Evolutionary conservation across 2,329 filamentous ascomycete genomes (phyloP).

Genomic region (Exophiala sideris): DNA sequence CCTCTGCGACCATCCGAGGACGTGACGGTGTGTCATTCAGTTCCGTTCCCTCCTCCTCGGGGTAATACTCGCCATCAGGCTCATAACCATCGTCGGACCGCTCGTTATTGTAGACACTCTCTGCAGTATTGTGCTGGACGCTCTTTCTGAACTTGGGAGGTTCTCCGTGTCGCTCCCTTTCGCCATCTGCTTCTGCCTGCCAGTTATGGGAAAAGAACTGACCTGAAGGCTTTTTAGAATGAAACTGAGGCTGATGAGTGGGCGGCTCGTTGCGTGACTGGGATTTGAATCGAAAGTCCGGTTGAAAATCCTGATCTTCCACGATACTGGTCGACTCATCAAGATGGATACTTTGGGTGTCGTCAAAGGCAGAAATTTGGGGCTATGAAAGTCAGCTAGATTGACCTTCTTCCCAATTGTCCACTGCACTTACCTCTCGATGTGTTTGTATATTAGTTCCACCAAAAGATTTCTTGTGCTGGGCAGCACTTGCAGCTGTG

Average conservation of each 20-base stretch:
- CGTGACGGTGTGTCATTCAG: slow-evolving; percentile 19
- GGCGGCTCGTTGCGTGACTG: neutral
- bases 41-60: neutral
- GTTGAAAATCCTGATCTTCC: slow-evolving; percentile 3
- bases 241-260: neutral
- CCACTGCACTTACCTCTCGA: neutral
- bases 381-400: neutral
- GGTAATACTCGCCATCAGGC: slow-evolving; percentile 12
- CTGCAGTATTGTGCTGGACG: neutral
- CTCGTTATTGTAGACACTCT: neutral
- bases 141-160: slow-evolving; percentile 4
- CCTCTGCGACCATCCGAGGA: slow-evolving; percentile 3
- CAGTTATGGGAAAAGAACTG: neutral
- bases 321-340: slow-evolving; percentile 20
- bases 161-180: slow-evolving; percentile 13
- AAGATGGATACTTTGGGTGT: slow-evolving; percentile 24
- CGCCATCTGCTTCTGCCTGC: slow-evolving; percentile 11
- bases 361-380: slow-evolving; percentile 17
- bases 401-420: neutral
- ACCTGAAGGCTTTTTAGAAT: neutral
- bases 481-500: neutral
- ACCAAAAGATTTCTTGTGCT: neutral
- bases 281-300: neutral
- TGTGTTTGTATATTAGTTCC: neutral
- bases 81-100: slow-evolving; percentile 13